A percentile compares a stretch with the other conserved stretches of the same genome.
Evolutionary conservation across 495 filamentous ascomycete genomes (phyloP).

Genomic region (Penicillium longicatenatum): DNA sequence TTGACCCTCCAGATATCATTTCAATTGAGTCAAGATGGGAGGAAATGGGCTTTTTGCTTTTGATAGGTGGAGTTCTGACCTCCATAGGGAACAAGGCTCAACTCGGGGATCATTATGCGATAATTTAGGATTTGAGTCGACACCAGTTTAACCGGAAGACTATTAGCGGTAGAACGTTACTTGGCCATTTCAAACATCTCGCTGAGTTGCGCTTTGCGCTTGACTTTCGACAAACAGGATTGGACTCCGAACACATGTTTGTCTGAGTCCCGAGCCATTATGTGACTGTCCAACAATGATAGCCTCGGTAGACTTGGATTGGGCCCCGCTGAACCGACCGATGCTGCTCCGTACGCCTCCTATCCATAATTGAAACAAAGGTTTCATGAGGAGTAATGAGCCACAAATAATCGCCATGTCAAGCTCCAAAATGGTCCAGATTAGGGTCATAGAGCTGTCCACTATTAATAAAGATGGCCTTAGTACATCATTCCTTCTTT

Average conservation of each 20-base stretch:
- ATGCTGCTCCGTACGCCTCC: constrained; percentile 1
- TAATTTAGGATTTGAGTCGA: too few species aligned
- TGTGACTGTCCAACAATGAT: not conserved
- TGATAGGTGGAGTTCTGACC: too few species aligned
- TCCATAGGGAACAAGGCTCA: too few species aligned
- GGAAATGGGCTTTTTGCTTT: not conserved
- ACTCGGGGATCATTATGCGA: too few species aligned
- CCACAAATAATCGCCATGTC: constrained; percentile 52
- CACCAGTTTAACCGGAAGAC: not conserved
- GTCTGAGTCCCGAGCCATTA: not conserved
- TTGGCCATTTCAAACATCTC: not conserved
- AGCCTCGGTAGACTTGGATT: not conserved
- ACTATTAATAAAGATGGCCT: constrained; percentile 4
- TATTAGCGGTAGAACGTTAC: too few species aligned
- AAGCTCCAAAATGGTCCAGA: constrained; percentile 55
- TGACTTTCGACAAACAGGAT: not conserved
- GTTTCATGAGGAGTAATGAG: constrained; percentile 43
- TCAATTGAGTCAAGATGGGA: not conserved
- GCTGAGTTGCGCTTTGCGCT: not conserved
- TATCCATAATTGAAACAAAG: constrained; percentile 21
- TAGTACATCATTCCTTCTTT: not conserved
- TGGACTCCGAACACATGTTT: not conserved
- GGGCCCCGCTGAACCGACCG: not conserved
- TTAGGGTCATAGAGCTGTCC: constrained; percentile 37
- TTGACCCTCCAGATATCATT: not conserved